phyloP scores from a whole-genome alignment of 2,329 filamentous ascomycete species.

The Sporothrix phasma region DNA sequence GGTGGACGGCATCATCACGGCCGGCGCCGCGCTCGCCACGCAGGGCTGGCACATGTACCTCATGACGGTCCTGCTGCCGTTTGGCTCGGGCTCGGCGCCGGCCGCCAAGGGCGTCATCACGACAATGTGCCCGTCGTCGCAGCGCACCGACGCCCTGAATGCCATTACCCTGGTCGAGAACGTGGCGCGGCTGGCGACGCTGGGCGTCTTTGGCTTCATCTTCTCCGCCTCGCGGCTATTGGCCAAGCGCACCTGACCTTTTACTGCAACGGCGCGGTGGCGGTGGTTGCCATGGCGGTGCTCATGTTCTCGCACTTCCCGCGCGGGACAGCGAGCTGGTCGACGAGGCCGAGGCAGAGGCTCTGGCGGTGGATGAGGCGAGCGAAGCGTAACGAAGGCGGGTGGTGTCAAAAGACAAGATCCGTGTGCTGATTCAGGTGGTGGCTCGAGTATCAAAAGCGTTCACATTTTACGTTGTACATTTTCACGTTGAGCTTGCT shows the following conservation, averaged over 20 bases:
- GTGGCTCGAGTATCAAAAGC: too few species aligned
- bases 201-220: conserved; percentile 55
- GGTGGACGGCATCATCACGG: conserved; percentile 54
- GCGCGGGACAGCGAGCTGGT: conserved; percentile 28
- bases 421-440: too few species aligned
- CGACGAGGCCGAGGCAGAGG: conserved; percentile 12
- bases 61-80: conserved; percentile 53
- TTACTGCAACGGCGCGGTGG: conserved; percentile 53
- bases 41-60: conserved; percentile 60
- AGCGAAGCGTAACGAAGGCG: too few species aligned
- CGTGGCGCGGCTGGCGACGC: conserved; percentile 52
- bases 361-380: too few species aligned
- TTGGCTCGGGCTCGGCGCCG: conserved; percentile 58
- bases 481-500: too few species aligned
- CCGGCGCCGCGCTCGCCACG: conserved; percentile 50
- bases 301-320: conserved; percentile 36
- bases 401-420: too few species aligned
- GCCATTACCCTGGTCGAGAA: conserved; percentile 63
- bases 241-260: conserved; percentile 55
- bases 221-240: conserved; percentile 54
- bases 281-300: conserved; percentile 35
- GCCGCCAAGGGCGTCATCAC: conserved; percentile 66
- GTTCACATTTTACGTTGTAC: too few species aligned
- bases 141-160: conserved; percentile 56
- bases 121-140: conserved; percentile 53